phyloP scores from a whole-genome alignment of 2,329 filamentous ascomycete genomes.

The Phoma sp. region DNA sequence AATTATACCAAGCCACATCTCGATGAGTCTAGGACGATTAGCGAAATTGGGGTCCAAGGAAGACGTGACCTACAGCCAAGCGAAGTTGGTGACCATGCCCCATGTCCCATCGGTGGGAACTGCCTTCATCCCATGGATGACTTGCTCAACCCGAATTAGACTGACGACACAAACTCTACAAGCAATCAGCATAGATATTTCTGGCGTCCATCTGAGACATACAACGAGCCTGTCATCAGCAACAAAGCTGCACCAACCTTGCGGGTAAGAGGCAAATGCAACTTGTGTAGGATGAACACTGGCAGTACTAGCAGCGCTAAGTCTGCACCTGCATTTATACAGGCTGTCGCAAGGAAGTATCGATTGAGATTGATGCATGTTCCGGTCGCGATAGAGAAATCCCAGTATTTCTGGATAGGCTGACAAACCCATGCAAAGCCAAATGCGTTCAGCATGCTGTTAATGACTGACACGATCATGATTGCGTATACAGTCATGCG shows the following conservation, averaged over 20 bases:
- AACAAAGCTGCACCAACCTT: conserved; percentile 25
- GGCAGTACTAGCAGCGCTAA: conserved; percentile 25
- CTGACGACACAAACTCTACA: conserved; percentile 22
- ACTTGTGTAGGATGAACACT: conserved; percentile 23
- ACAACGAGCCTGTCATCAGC: conserved; percentile 27
- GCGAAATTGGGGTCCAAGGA: neutral
- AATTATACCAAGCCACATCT: conserved; percentile 27
- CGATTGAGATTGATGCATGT: conserved; percentile 19
- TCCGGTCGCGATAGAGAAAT: conserved; percentile 20
- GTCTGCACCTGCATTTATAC: conserved; percentile 23
- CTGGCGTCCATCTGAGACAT: neutral
- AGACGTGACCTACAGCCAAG: conserved; percentile 20
- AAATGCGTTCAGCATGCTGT: conserved; percentile 20
- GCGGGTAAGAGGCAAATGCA: conserved; percentile 19
- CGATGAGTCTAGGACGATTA: conserved; percentile 16
- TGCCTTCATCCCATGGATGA: conserved; percentile 14
- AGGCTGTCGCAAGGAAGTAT: conserved; percentile 20
- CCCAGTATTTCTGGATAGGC: conserved; percentile 25
- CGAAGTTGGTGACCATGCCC: conserved; percentile 23
- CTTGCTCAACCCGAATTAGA: conserved; percentile 19
- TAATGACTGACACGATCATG: conserved; percentile 19
- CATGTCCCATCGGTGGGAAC: conserved; percentile 20
- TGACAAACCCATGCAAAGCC: conserved; percentile 25
- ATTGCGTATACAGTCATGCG: conserved; percentile 14
- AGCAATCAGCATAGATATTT: neutral